phyloP scores from a whole-genome alignment of 441 rosid genomes.

The Populus trichocarpa region DNA sequence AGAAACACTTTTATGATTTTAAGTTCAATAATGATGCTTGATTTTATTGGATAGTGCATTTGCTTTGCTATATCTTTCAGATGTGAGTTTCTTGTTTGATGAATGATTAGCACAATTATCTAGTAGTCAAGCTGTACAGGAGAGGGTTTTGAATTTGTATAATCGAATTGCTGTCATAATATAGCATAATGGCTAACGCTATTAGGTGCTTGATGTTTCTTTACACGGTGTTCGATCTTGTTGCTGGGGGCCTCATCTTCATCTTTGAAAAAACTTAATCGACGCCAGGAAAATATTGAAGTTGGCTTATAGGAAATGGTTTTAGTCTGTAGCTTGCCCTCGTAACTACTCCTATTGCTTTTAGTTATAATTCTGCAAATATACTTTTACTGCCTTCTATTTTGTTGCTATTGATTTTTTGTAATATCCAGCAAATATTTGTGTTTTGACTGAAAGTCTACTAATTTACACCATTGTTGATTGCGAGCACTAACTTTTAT shows the following conservation, averaged over 20 bases:
- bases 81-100: too few relatives aligned
- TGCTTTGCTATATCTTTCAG: too few relatives aligned
- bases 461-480: neutral
- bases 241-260: too few relatives aligned
- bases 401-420: neutral
- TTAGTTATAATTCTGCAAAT: neutral
- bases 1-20: too few relatives aligned
- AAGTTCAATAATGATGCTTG: neutral
- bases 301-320: too few relatives aligned
- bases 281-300: too few relatives aligned
- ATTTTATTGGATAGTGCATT: too few relatives aligned
- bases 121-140: too few relatives aligned
- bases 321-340: neutral
- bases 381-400: neutral
- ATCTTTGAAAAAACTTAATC: neutral
- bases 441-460: neutral
- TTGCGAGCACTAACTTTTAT: neutral
- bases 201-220: neutral
- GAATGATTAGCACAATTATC: too few relatives aligned
- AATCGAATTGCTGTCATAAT: too few relatives aligned
- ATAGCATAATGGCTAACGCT: neutral
- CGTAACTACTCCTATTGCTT: neutral
- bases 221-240: neutral
- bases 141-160: too few relatives aligned
- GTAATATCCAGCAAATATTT: neutral